Evolutionary conservation across 768 basidiomycete species (phyloP).

Genomic region (Auricularia sp.): DNA sequence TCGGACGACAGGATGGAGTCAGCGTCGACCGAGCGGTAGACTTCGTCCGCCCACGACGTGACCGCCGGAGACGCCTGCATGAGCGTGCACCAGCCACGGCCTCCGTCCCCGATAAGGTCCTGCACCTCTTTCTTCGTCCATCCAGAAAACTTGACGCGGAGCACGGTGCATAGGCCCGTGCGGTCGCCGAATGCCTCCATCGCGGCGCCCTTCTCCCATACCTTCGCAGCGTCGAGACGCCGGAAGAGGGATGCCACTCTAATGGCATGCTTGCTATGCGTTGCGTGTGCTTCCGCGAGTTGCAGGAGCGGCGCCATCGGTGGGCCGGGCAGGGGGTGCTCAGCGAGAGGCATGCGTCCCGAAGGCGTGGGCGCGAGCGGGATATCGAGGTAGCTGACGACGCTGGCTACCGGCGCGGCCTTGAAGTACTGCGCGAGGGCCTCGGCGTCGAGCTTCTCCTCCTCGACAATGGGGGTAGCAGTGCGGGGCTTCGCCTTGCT

Average conservation of each 20-base stretch:
- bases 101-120: constrained; percentile 57
- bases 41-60: constrained; percentile 8
- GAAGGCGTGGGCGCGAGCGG: constrained; percentile 71
- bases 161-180: constrained; percentile 51
- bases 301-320: constrained; percentile 24
- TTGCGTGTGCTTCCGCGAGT: constrained; percentile 40
- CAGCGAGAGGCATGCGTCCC: constrained; percentile 45
- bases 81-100: constrained; percentile 65
- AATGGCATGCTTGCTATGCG: constrained; percentile 45
- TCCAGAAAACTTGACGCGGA: constrained; percentile 62
- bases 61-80: constrained; percentile 35
- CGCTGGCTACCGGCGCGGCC: constrained; percentile 20
- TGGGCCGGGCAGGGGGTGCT: constrained; percentile 16
- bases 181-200: constrained; percentile 51
- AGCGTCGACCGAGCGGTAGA: constrained; percentile 19
- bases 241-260: constrained; percentile 61
- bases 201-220: constrained; percentile 53
- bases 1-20: constrained; percentile 15
- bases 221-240: constrained; percentile 55
- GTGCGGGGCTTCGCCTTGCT: constrained; percentile 10
- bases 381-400: constrained; percentile 60
- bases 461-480: constrained; percentile 16
- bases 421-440: constrained; percentile 55
- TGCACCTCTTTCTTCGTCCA: constrained; percentile 62
- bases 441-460: constrained; percentile 2